phyloP scores from a whole-genome alignment of 176 grass and related monocot genomes.

The Oryza meyeriana region DNA sequence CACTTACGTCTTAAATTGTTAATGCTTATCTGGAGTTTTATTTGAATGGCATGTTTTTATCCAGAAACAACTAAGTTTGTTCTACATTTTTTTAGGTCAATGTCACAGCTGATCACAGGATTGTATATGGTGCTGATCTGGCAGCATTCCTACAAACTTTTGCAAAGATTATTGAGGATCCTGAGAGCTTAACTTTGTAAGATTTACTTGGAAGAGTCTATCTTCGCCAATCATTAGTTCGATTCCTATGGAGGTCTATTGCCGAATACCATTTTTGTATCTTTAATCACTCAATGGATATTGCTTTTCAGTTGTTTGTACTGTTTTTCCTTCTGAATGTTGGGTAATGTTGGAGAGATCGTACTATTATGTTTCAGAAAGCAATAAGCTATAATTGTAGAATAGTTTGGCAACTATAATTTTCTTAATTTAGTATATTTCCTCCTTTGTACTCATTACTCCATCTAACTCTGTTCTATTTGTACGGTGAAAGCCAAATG shows the following conservation, averaged over 20 bases:
- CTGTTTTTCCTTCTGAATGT: not conserved
- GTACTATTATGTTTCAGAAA: slow-evolving; percentile 35
- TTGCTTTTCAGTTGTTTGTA: slow-evolving; percentile 29
- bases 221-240: slow-evolving; percentile 9
- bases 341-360: slow-evolving; percentile 15
- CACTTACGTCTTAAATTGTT: not conserved
- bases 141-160: slow-evolving; percentile 95
- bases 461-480: not conserved
- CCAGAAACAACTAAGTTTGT: not conserved
- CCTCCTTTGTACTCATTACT: not conserved
- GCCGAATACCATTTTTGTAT: slow-evolving; percentile 23
- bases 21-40: not conserved
- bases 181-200: slow-evolving; percentile 88
- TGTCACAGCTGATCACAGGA: slow-evolving; percentile 94
- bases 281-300: slow-evolving; percentile 2
- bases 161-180: slow-evolving; percentile 86
- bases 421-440: not conserved
- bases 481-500: not conserved
- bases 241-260: slow-evolving; percentile 29
- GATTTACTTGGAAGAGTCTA: slow-evolving; percentile 32
- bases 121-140: slow-evolving; percentile 94
- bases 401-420: slow-evolving; percentile 15
- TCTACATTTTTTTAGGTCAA: slow-evolving; percentile 68
- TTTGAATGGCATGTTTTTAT: not conserved
- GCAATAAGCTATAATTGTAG: slow-evolving; percentile 40